Conservation (phyloP, 2,329 filamentous ascomycete genomes). For the Fusarium annulatum region DNA sequence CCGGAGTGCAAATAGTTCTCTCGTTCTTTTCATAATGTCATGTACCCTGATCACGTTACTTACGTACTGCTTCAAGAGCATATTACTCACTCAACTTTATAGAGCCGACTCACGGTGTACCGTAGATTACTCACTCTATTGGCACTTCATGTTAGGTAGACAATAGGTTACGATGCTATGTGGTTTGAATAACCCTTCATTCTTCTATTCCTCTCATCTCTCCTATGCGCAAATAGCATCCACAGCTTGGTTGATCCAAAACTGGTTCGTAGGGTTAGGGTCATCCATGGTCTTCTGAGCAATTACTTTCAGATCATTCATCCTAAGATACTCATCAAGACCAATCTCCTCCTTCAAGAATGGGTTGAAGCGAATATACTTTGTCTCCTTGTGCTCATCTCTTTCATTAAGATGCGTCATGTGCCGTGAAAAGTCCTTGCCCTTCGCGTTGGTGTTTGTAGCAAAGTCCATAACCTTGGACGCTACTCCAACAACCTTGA, state of each 20-base stretch:
- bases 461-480: slow-evolving; percentile 35
- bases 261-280: background rate
- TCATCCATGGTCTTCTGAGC: background rate
- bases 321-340: slow-evolving; percentile 20
- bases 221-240: slow-evolving; percentile 4
- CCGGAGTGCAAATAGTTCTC: no score
- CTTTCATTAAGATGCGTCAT: slow-evolving; percentile 8
- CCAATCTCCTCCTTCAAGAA: slow-evolving; percentile 21
- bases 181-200: rapidly evolving
- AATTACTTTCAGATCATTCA: background rate
- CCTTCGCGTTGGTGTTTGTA: slow-evolving; percentile 37
- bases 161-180: rapidly evolving
- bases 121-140: rapidly evolving
- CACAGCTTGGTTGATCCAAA: background rate
- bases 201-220: rapidly evolving
- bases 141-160: rapidly evolving
- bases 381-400: slow-evolving; percentile 13
- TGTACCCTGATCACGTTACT: background rate
- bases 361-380: slow-evolving; percentile 23
- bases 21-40: background rate
- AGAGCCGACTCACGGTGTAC: rapidly evolving
- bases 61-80: no score
- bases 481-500: slow-evolving; percentile 21
- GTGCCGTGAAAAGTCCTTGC: slow-evolving; percentile 33
- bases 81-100: rapidly evolving